These are phyloP conservation scores for Macadamia integrifolia DNA, from an alignment of 164 flowering plant genomes.

Conservation along the genomic window DNA sequence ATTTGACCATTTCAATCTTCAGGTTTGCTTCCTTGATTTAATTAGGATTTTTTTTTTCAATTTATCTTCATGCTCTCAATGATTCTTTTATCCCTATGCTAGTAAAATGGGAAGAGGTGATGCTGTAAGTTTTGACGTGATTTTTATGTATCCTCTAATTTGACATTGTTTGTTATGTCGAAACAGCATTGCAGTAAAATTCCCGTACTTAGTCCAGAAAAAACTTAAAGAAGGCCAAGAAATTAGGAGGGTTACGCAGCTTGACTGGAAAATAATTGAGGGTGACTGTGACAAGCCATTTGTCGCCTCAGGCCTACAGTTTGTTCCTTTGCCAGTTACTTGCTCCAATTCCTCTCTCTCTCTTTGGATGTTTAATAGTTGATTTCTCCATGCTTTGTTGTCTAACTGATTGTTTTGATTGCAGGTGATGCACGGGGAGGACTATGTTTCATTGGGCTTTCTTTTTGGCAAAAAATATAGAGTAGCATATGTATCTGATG, in stretches of 20 bases:
- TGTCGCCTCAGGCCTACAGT: conserved; percentile 72
- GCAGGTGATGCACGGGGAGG: conserved; percentile 99
- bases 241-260: conserved; percentile 81
- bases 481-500: conserved; percentile 94
- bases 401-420: conserved; percentile 7
- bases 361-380: conserved; percentile 2
- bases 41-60: too few relatives aligned
- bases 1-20: too few relatives aligned
- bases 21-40: too few relatives aligned
- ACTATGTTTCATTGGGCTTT: conserved; percentile 84
- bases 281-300: conserved; percentile 53
- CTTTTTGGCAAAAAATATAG: conserved; percentile 75
- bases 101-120: too few relatives aligned
- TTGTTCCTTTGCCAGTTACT: conserved; percentile 89
- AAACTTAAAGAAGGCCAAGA: conserved; percentile 75
- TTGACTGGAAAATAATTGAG: conserved; percentile 82
- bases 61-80: too few relatives aligned
- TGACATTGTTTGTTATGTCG: conserved; percentile 10
- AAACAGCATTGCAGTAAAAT: conserved; percentile 64
- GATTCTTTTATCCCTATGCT: too few relatives aligned
- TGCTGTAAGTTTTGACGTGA: neutral
- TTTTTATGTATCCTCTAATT: neutral
- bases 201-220: conserved; percentile 76
- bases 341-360: conserved; percentile 20
- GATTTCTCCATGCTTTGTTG: neutral